Base-by-base conservation (phyloP, 805 yeast genomes). In the Zygosaccharomyces lentus region DNA sequence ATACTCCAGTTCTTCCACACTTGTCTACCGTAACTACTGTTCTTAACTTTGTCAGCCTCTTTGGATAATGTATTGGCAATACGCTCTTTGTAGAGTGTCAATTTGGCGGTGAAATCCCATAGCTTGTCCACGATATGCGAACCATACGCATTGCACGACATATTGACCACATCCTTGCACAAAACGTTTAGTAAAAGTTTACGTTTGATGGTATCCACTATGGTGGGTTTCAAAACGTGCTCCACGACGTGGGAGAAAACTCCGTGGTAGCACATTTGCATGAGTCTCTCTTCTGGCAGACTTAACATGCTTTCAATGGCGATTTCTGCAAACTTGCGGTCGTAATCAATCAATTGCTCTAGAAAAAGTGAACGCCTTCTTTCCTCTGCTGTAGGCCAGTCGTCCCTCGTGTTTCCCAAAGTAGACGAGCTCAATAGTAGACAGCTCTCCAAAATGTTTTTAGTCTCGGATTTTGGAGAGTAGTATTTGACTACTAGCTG, bases 1-100 rank as follows among this genome's bases (percentile, higher is more conserved):
- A 91, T 76, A 25, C 77, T 69, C 97, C 97, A 93, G 64, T 91
- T 91, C 63, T 84, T 87, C 98, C 97, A 93, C 1, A 93, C 98
- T 56, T 81, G 75, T 61, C 83, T 79, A 29, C 99, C 99, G 59
- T 91, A 93, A 9, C 72, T 77, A 60, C 96, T 86, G 50, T 82
- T 87, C 69, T 93, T 89, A 36, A 93, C 84, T 50, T 75, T 73
- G 31, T 78, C 83, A 32, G 82, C 76, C 35, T 81, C 76, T 13
- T 70, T 74, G 23, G 70, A 58, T 49, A 91, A 68, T 48, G 81
- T 82, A 19, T 75, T 74, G 0, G 95, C 96, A 49, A 91, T 76
- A 54, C 91, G 76, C 61, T 91, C 98, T 56, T 95, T 85, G 64
- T 84, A 87, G 72, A 84, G 79, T 48, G 87, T 87, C 60, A 90